Evolutionary conservation across 768 basidiomycete species (phyloP).

Genomic region (Mycena epipterygia): DNA sequence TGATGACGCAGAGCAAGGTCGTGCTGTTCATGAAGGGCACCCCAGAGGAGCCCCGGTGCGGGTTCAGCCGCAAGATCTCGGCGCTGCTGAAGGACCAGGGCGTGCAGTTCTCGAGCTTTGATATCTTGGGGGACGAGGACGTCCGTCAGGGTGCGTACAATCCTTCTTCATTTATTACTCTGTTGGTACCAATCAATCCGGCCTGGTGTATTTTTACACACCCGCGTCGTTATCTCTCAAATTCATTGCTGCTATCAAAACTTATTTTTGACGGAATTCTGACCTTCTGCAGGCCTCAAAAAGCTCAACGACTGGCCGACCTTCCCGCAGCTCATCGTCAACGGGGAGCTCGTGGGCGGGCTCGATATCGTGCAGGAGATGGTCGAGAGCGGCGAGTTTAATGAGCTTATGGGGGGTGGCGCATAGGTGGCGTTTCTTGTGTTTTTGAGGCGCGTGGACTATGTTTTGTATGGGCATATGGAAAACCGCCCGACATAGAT

Average conservation of each 20-base stretch:
- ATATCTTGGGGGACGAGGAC: conserved; percentile 85
- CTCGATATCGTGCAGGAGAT: conserved; percentile 94
- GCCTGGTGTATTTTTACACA: too few species aligned
- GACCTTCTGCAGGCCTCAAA: conserved; percentile 75
- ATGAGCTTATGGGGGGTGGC: conserved; percentile 59
- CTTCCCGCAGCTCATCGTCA: conserved; percentile 87
- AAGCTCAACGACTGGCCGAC: conserved; percentile 92
- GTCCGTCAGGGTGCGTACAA: conserved; percentile 79
- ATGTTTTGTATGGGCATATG: too few species aligned
- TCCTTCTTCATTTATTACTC: too few species aligned
- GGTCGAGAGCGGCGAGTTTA: conserved; percentile 84
- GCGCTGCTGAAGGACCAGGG: conserved; percentile 72
- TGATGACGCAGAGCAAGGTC: conserved; percentile 86
- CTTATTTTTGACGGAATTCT: too few species aligned
- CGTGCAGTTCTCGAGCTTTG: conserved; percentile 81
- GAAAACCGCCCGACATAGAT: too few species aligned
- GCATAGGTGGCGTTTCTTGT: too few species aligned
- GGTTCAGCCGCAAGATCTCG: conserved; percentile 86
- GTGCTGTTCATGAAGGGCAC: too few species aligned
- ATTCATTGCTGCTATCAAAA: too few species aligned
- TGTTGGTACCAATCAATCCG: too few species aligned
- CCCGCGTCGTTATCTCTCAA: too few species aligned
- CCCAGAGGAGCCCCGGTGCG: conserved; percentile 84
- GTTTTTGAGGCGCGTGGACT: too few species aligned
- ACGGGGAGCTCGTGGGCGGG: conserved; percentile 94